Conservation (phyloP, 169 alveolate genomes). For the Cryptosporidium baileyi region DNA sequence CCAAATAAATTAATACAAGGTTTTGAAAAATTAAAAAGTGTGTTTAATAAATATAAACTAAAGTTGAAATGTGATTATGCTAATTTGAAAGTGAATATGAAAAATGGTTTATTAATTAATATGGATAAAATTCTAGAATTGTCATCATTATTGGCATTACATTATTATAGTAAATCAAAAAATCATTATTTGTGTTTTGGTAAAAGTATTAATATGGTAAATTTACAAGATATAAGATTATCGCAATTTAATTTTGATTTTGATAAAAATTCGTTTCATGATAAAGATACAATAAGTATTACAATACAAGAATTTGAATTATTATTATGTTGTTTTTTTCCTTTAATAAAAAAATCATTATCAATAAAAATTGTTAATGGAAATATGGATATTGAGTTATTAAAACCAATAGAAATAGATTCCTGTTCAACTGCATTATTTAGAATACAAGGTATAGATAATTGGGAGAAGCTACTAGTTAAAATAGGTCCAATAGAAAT, state of each 20-base stretch:
- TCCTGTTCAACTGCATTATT: not conserved
- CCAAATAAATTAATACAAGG: not conserved
- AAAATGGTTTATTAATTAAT: not conserved
- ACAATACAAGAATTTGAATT: conserved; percentile 1
- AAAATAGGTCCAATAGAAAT: conserved; percentile 44
- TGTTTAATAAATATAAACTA: not conserved
- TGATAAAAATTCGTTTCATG: not conserved
- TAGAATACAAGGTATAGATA: not conserved
- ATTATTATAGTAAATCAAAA: not conserved
- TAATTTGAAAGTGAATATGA: not conserved
- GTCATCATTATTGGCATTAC: conserved; percentile 15
- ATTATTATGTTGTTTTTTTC: conserved; percentile 9
- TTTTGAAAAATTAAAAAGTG: not conserved
- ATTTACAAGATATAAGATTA: not conserved
- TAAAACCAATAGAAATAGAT: not conserved
- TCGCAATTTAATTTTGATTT: not conserved
- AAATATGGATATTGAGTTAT: not conserved
- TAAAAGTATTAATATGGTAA: not conserved
- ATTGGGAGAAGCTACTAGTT: conserved; percentile 19
- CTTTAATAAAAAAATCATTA: not conserved
- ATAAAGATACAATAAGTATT: not conserved
- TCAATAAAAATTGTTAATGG: not conserved
- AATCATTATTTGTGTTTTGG: not conserved
- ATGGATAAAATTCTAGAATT: not conserved
- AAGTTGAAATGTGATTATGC: not conserved